Base-by-base conservation (phyloP, 2,329 filamentous ascomycete genomes). In the Ophiostoma perfectum region DNA sequence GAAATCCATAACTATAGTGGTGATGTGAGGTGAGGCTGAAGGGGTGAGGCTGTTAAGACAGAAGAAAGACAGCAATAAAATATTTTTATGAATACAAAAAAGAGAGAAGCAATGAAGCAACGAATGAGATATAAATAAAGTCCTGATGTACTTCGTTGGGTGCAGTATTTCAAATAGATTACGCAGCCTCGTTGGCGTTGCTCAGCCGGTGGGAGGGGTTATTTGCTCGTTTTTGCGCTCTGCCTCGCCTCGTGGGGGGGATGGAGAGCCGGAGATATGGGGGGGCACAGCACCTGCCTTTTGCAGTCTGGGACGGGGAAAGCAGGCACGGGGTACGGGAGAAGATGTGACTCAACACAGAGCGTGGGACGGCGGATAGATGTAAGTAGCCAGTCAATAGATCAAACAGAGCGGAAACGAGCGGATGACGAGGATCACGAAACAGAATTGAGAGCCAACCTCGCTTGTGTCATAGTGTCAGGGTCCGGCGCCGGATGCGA, bases 1-100 rank as follows among this genome's bases (percentile, higher is more conserved):
- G 78, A 89, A 89, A 72, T 86, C 85, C 86, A 89, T 89, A 71
- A 66, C n/a, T 55, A n/a, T 11, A 4, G 41, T 18, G 27, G 42
- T 5, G 60, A 4, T 11, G 41, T 9, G n/a, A 3, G 49, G n/a
- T 11, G 27, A 16, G 5, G 16, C 5, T 52, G 16, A 27, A 27
- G 27, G 27, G 27, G 27, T 27, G 27, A 1, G 27, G 27, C 27
- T 27, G 27, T 27, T 27, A 27, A 27, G 27, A 27, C 27, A 52
- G 49, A 52, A 52, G 18, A 52, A 44, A 44, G 2, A 27, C 27
- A 27, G 27, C 27, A 27, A 27, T 27, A 27, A 27, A 2, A 27
- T 27, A 27, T 27, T 27, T 27, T 27, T 27, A 27, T 27, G 27
- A 27, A 27, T 27, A 27, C 27, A 27, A 27, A 27, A 27, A 27